phyloP scores from a whole-genome alignment of 2,329 filamentous ascomycete genomes.

The Verticillium nonalfalfae region DNA sequence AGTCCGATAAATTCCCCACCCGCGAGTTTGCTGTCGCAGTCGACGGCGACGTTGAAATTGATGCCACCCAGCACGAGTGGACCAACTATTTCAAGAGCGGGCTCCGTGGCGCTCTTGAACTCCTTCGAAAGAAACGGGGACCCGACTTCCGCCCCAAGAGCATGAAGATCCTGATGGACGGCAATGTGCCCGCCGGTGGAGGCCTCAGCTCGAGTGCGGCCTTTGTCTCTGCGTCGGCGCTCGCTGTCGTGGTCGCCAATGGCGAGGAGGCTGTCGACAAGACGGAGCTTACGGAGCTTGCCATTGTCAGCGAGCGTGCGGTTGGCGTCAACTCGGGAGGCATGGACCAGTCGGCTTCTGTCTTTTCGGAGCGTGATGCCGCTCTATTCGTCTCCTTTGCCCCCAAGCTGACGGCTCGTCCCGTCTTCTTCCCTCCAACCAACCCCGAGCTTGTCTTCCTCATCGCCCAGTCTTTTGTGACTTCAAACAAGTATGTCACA shows the following conservation, averaged over 20 bases:
- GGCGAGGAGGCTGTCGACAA: conserved; percentile 75
- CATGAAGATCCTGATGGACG: conserved; percentile 87
- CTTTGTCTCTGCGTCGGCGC: conserved; percentile 82
- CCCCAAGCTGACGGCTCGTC: conserved; percentile 67
- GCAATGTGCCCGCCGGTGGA: conserved; percentile 85
- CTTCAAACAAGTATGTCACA: conserved; percentile 90
- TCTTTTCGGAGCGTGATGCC: conserved; percentile 80
- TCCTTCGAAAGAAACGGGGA: conserved; percentile 62
- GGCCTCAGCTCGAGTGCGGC: conserved; percentile 92
- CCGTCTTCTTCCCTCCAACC: conserved; percentile 76
- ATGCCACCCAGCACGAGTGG: conserved; percentile 84
- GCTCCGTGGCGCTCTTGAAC: conserved; percentile 70
- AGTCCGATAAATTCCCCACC: conserved; percentile 66
- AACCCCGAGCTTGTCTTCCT: conserved; percentile 83
- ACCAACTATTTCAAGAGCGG: conserved; percentile 98
- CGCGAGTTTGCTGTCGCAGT: conserved; percentile 67
- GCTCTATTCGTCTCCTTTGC: conserved; percentile 88
- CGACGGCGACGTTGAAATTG: conserved; percentile 65
- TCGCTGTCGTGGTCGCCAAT: conserved; percentile 84
- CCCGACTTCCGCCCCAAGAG: conserved; percentile 60
- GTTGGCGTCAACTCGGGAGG: conserved; percentile 96
- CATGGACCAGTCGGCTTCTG: conserved; percentile 96
- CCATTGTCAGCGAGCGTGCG: conserved; percentile 87
- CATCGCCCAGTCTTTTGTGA: conserved; percentile 90
- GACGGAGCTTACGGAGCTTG: conserved; percentile 84